Percentiles rank a stretch among this genome's conserved stretches.
Evolutionary conservation across 805 yeast species (phyloP).

Genomic region (Teunomyces kruisii): DNA sequence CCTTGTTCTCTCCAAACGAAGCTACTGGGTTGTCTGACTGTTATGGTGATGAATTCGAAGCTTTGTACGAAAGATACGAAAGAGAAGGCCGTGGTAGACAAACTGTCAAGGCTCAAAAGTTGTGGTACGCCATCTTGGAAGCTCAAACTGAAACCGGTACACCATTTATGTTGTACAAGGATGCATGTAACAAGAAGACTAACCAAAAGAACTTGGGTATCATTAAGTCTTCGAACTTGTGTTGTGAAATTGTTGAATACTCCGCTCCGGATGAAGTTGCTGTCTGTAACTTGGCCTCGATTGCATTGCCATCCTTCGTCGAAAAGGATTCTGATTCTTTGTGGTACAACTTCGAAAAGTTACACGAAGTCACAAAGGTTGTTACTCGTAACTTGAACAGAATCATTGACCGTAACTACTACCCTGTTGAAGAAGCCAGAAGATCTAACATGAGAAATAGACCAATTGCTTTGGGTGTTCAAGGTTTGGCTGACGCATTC

Average conservation of each 20-base stretch:
- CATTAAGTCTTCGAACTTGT: slow-evolving; percentile 60
- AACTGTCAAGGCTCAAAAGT: slow-evolving; percentile 57
- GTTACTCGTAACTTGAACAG: slow-evolving; percentile 55
- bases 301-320: slow-evolving; percentile 58
- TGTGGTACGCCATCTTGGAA: slow-evolving; percentile 60
- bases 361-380: slow-evolving; percentile 55
- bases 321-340: slow-evolving; percentile 35
- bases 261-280: slow-evolving; percentile 59
- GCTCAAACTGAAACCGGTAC: slow-evolving; percentile 68
- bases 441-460: slow-evolving; percentile 56
- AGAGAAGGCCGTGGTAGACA: slow-evolving; percentile 48
- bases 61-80: slow-evolving; percentile 52
- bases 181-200: slow-evolving; percentile 58
- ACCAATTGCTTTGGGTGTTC: slow-evolving; percentile 65
- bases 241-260: slow-evolving; percentile 64
- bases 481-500: slow-evolving; percentile 61
- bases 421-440: slow-evolving; percentile 56
- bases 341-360: slow-evolving; percentile 56
- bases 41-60: slow-evolving; percentile 57
- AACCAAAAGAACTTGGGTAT: slow-evolving; percentile 62
- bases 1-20: slow-evolving; percentile 58
- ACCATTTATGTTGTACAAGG: slow-evolving; percentile 64
- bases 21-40: slow-evolving; percentile 56
- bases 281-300: slow-evolving; percentile 61
- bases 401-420: slow-evolving; percentile 55